Base-by-base conservation (phyloP, 345 rosid species). In the Gossypium stocksii region DNA sequence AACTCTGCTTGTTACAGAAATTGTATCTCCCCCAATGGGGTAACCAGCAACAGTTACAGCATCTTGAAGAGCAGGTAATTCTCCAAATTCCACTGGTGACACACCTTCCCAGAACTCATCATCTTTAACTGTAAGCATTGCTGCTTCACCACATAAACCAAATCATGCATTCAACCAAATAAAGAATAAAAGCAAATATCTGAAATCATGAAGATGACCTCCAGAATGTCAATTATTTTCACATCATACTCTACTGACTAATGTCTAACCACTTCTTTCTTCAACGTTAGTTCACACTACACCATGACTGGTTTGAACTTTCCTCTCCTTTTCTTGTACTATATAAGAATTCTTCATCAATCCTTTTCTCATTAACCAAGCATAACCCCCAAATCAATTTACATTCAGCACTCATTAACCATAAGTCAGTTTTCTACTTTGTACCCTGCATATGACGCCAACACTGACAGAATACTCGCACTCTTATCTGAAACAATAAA, bases 21-120 rank as follows among this genome's bases (percentile, higher is more conserved):
- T 90, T 1, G 92, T 90, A 73, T 90, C 94, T 23, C 94, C 92
- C 43, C 94, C 90, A 52, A 90, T 86, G 1, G 94, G 94, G 69
- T 90, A 90, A 44, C 94, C 94, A 8, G 86, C 94, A 75, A 90
- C 92, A 19, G 92, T 90, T 16, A 90, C 94, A 68, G 92, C 94
- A 82, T 90, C 89, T 82, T 88, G 92, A 68, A 90, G 92, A 13
- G 90, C 89, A 75, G 94, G 94, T 77, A 90, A 82, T 16, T 88
- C 83, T 52, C 94, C 92, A 76, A 90, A 90, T 78, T 88, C 90
- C 20, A 88, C 82, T 0, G 94, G 87, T 4, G 83, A 62, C 3
- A 86, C 83, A 23, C 90, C 94, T 80, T 84, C 88, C 92, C 92
- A 90, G 66, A 90, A 90, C 81, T 86, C 92, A 80, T 86, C 88